Base-by-base conservation (phyloP, 169 alveolate genomes). In the Plasmodium reichenowi region DNA sequence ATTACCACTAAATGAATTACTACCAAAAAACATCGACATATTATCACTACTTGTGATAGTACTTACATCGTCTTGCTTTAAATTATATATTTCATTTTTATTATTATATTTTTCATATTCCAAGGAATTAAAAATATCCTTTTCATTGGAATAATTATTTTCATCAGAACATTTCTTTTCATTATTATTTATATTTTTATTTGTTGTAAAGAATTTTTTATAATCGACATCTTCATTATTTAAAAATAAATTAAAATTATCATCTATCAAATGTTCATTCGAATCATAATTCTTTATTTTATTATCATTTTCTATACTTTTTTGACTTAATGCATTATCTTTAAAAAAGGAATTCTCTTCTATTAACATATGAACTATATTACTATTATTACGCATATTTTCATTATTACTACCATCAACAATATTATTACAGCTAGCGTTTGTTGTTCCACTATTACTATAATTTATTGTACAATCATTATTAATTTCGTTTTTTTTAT, bases 381-480 rank as follows among this genome's bases (percentile, higher is more conserved):
- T 56, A 54, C 48, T 68, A 64, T 76, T 76, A 58, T 67, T 76
- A 26, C 43, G 74, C 15, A 63, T 38, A 38, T 38, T 66, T 45
- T 66, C 32, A 13, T 45, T 66, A 29, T 17, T n/a, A 13, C 32
- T 66, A 29, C 10, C n/a, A 29, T 17, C 62, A 52, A 52, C 22
- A 52, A 52, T 15, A 52, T 52, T 15, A 52, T 52, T 15, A 52
- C 22, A n/a, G 24, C 74, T 66, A 26, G 13, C 10, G 10, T 48
- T 45, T 38, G 76, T 64, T 3, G 75, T 76, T 2, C 47, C 75
- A 9, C 76, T 64, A 68, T 76, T 76, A 58, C 68, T 76, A 43
- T 76, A 22, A 17, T 29, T 29, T 52, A 3, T 24, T 58, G 26
- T 24, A 15, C 26, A 38, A 7, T 10, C 50, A 26, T 26, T 54